These are phyloP conservation scores for Mycena galopus DNA, from an alignment of 768 basidiomycete genomes.

Conservation along the genomic window DNA sequence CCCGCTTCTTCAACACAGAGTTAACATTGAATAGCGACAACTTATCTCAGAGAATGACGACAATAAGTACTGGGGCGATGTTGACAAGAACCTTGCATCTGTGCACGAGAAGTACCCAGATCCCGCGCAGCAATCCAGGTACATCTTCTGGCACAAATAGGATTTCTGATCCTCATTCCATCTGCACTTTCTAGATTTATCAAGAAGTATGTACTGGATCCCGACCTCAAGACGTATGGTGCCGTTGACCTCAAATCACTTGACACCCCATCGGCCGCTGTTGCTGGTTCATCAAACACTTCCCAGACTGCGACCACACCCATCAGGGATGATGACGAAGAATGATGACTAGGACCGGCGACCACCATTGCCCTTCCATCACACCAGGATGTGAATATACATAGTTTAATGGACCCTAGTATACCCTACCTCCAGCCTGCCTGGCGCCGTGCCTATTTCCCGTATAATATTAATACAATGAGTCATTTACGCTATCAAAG, in stretches of 20 bases:
- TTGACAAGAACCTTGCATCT: not conserved
- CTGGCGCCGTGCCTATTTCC: too few species aligned
- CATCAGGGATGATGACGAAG: not conserved
- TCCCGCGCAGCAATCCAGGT: not conserved
- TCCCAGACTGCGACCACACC: not conserved
- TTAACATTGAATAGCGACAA: not conserved
- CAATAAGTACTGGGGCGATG: not conserved
- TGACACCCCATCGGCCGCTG: not conserved
- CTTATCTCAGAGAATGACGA: not conserved
- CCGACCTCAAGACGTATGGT: not conserved
- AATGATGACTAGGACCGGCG: not conserved
- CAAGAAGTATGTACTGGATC: not conserved
- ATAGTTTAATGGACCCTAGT: too few species aligned
- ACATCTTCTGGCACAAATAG: not conserved
- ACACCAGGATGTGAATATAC: too few species aligned
- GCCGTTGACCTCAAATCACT: not conserved
- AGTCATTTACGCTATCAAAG: too few species aligned
- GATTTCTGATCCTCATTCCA: not conserved
- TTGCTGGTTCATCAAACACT: not conserved
- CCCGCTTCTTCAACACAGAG: not conserved
- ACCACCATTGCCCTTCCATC: not conserved
- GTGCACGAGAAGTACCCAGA: not conserved
- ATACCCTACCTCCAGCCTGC: too few species aligned
- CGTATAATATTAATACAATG: too few species aligned
- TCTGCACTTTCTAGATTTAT: not conserved